Base-by-base conservation (phyloP, 768 basidiomycete species). In the Lactarius hengduanensis region DNA sequence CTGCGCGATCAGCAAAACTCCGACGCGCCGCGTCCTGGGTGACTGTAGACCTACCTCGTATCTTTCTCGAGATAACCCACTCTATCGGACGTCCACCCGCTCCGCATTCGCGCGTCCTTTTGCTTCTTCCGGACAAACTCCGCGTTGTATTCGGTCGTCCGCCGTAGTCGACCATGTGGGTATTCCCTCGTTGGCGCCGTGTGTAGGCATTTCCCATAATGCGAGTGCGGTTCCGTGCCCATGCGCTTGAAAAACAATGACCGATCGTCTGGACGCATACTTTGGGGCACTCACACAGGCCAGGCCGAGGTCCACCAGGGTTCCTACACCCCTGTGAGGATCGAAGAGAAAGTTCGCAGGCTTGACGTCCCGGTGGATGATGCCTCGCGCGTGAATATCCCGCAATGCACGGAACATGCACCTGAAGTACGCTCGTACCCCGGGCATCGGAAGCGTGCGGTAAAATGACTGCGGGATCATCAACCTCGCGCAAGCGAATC, bases 341-440 rank as follows among this genome's bases (percentile, higher is more conserved):
- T 98, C 93, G 75, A 90, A 98, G 41, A 98, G 82, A 75, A 98
- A 98, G 76, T 98, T 98, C 66, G 96, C 96, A 26, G 96, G 96
- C 74, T 98, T 98, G 72, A 98, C 92, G 76, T 98, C 96, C 55
- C 96, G 92, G 76, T 98, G 96, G 60, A 98, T 92, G 72, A 98
- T 89, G 6, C 85, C 85, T 61, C 94, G 82, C 13, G 86, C 79
- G 74, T 98, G 96, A 30, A 94, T 89, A 73, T 96, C 94, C 57
- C 90, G 86, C 62, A 98, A 77, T 3, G 92, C 96, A 53, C 92
- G 89, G 75, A 98, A 88, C 77, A 99, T 86, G 74, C 92, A 94
- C 41, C 90, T 86, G 71, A 98, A 88, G 78, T 98, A 99, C 54
- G 85, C 79, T 73, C 90, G 92, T 58, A 98, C 86, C 26, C 89